Evolutionary conservation across 257 asterid genomes (phyloP), one percentile per base, ranked within the genome.

Genomic region (Pogostemon cablin): DNA sequence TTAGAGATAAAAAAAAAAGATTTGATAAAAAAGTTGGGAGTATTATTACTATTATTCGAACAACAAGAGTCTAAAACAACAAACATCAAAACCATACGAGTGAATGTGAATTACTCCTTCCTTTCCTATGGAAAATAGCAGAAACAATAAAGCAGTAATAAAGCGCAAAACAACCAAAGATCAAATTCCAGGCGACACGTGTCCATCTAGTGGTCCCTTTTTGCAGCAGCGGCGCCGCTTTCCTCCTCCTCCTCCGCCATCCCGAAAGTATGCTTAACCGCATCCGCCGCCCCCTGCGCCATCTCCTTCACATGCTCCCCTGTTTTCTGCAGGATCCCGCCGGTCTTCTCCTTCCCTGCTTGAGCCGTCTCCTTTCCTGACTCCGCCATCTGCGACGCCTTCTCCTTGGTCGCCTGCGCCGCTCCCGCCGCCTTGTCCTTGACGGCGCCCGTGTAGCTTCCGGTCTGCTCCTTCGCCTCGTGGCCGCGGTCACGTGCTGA

Each of bases 261-360:
- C 3, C 90, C 88, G 4, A 83, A 77, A 1, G 88, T 74, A 0
- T 79, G 74, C 85, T 85, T 83, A 63, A 78, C 82, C 3, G 86
- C 90, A 0, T 80, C 86, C 4, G 84, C 74, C 8, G 90, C 82
- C 2, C 90, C 87, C 12, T 67, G 71, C 9, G 87, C 87, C 85
- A 84, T 80, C 7, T 82, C 87, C 81, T 71, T 90, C 71, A 88
- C 77, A 55, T 88, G 93, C 40, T 85, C 88, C 3, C 96, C 97
- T 0, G 97, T 87, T 62, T 83, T 72, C 62, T 83, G 88, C 43
- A 92, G 44, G 0, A 85, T 3, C 1, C 97, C 93, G 0, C 99
- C 99, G 0, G 90, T 83, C 75, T 85, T 80, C 71, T 93, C 93
- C 71, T 85, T 83, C 35, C 96, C 96, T 0, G 96, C 87, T 64